Evolutionary conservation across 768 basidiomycete species (phyloP).

Genomic region (Agrocybe pediades): DNA sequence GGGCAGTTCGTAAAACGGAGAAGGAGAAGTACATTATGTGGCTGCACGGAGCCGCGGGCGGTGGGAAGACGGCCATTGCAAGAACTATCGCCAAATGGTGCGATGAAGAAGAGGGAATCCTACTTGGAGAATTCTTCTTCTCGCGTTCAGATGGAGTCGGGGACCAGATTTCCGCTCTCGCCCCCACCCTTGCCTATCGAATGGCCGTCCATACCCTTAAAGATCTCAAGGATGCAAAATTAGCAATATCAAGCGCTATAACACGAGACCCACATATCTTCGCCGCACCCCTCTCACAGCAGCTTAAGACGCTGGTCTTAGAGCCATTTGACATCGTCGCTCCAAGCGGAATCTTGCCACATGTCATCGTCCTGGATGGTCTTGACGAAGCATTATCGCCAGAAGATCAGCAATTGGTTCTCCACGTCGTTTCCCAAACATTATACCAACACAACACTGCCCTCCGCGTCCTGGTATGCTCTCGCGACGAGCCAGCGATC

Average conservation of each 20-base stretch:
- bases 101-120: background rate
- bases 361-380: background rate
- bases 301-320: background rate
- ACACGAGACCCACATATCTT: slow-evolving; percentile 1
- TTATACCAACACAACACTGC: background rate
- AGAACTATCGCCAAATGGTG: background rate
- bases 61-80: background rate
- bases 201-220: slow-evolving; percentile 1
- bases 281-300: background rate
- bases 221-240: background rate
- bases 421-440: background rate
- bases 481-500: background rate
- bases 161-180: background rate
- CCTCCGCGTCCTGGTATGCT: background rate
- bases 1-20: too few relatives aligned
- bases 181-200: slow-evolving; percentile 3
- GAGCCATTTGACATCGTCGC: background rate
- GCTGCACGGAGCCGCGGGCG: background rate
- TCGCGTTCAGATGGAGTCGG: background rate
- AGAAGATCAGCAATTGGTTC: background rate
- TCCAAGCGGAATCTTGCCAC: background rate
- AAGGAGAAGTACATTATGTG: background rate
- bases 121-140: slow-evolving; percentile 7
- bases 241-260: background rate
- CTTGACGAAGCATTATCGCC: background rate